These are phyloP conservation scores for Solanum hybrid DNA, from an alignment of 305 asterid species.

Conservation along the genomic window DNA sequence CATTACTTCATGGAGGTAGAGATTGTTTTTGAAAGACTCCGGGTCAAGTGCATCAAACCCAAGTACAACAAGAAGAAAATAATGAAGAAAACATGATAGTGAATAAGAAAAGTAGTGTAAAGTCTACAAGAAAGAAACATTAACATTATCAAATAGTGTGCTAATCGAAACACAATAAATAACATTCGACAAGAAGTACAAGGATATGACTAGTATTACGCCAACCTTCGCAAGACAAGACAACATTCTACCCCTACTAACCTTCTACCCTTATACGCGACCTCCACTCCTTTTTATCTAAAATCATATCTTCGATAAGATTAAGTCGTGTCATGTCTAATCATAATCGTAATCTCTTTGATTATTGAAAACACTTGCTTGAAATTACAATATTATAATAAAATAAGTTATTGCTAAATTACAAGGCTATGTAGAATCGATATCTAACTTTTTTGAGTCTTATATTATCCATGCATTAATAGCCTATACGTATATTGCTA, in stretches of 20 bases:
- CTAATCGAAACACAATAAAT: neutral
- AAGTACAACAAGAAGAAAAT: neutral
- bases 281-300: neutral
- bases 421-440: neutral
- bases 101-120: neutral
- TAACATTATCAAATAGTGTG: neutral
- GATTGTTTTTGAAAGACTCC: neutral
- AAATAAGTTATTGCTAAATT: too few species aligned
- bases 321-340: neutral
- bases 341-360: neutral
- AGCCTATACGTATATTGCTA: neutral
- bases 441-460: neutral
- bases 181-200: neutral
- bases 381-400: too few species aligned
- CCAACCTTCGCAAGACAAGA: neutral
- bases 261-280: neutral
- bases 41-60: neutral
- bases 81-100: too few species aligned
- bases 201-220: neutral
- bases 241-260: neutral
- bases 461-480: neutral
- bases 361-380: neutral
- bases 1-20: neutral
- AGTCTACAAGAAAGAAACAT: neutral
- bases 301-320: neutral